phyloP scores from a whole-genome alignment of 768 basidiomycete genomes.

The Podaxis sp. region DNA sequence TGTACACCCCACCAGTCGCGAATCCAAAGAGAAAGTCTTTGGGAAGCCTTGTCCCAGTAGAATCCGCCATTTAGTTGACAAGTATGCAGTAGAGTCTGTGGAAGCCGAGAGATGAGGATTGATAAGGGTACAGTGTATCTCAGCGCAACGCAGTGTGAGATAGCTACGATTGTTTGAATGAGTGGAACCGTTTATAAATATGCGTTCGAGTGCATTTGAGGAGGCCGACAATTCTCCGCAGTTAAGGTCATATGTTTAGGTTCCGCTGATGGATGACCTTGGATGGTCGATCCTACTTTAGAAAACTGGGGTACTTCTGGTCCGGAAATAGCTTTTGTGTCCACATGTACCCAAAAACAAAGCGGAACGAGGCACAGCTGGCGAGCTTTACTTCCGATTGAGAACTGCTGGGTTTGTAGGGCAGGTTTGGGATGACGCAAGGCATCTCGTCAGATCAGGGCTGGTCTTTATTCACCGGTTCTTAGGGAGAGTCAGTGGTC shows the following conservation, averaged over 20 bases:
- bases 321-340: not conserved
- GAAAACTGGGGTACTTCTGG: not conserved
- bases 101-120: not conserved
- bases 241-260: not conserved
- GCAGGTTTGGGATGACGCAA: not conserved
- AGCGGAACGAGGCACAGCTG: not conserved
- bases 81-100: not conserved
- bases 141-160: not conserved
- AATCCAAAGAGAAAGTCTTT: constrained; percentile 34
- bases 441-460: too few species aligned
- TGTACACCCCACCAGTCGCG: constrained; percentile 29
- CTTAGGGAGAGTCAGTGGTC: too few species aligned
- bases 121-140: not conserved
- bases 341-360: not conserved
- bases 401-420: not conserved
- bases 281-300: not conserved
- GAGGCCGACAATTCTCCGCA: not conserved
- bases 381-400: not conserved
- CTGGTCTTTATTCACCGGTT: too few species aligned
- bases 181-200: not conserved
- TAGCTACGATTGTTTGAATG: not conserved
- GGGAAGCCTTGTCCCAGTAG: constrained; percentile 22
- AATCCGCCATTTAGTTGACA: constrained; percentile 1
- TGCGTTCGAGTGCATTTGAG: not conserved
- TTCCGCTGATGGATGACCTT: not conserved